Evolutionary conservation across 192 early-diverging fungal genomes (phyloP).

Genomic region (Dimargaris cristalligena): DNA sequence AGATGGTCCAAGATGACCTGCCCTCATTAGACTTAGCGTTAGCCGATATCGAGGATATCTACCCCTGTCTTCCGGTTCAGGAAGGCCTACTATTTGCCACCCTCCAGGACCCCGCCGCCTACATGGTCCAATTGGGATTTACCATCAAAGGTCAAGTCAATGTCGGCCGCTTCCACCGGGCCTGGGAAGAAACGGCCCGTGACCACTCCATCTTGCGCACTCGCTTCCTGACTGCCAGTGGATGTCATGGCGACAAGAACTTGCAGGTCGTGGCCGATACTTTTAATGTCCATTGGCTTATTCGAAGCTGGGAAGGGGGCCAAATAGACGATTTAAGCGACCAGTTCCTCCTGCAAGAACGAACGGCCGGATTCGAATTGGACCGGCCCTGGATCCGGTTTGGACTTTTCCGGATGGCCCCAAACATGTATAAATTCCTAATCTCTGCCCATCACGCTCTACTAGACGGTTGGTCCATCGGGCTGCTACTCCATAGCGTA

Average conservation of each 20-base stretch:
- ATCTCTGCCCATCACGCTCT: neutral
- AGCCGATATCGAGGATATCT: neutral
- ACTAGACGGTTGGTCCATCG: constrained; percentile 2
- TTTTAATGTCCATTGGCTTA: too few relatives aligned
- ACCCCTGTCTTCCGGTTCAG: neutral
- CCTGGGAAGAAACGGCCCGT: neutral
- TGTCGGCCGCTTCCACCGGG: neutral
- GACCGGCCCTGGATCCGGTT: neutral
- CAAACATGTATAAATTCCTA: neutral
- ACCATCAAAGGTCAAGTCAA: neutral
- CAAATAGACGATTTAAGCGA: too few relatives aligned
- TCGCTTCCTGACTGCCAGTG: too few relatives aligned
- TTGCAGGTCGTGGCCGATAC: too few relatives aligned
- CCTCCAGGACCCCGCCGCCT: constrained; percentile 6
- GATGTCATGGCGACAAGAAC: too few relatives aligned
- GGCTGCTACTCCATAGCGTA: neutral
- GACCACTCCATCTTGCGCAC: too few relatives aligned
- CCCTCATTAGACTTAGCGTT: neutral
- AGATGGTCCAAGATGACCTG: neutral
- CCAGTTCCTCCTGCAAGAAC: too few relatives aligned
- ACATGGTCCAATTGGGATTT: constrained; percentile 2
- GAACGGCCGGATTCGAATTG: too few relatives aligned
- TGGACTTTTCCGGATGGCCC: neutral
- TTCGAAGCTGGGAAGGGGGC: too few relatives aligned
- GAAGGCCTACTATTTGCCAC: neutral